Evolutionary conservation across 306 rosid genomes (phyloP).

Genomic region (Pterocarpus macrocarpus): DNA sequence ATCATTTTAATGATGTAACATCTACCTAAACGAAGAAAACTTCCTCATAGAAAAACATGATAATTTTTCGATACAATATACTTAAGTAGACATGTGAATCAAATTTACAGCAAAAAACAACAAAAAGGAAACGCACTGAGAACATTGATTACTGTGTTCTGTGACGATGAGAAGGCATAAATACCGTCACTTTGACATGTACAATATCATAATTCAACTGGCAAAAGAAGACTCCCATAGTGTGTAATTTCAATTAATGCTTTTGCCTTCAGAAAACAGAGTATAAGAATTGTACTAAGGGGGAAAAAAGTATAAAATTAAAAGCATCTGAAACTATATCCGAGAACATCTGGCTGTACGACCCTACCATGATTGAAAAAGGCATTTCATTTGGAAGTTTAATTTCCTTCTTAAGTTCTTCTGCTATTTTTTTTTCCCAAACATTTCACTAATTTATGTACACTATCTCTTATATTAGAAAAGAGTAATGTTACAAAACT

Average conservation of each 20-base stretch:
- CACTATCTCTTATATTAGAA: no score
- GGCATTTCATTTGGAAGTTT: neutral
- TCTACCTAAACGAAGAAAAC: no score
- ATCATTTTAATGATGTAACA: no score
- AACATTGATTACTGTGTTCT: neutral
- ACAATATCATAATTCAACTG: neutral
- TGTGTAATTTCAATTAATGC: neutral
- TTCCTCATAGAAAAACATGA: no score
- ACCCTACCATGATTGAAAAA: no score
- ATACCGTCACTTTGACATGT: no score
- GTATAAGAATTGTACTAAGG: neutral
- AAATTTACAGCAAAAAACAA: neutral
- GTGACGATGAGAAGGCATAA: no score
- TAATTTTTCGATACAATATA: no score
- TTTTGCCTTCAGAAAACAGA: neutral
- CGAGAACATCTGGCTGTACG: no score
- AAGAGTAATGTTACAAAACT: no score
- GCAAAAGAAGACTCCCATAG: neutral
- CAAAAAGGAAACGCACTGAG: neutral
- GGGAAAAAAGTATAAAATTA: neutral
- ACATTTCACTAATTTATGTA: no score
- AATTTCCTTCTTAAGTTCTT: neutral
- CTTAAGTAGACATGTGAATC: neutral
- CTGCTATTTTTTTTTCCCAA: neutral
- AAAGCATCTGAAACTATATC: neutral